Evolutionary conservation across 306 rosid genomes (phyloP).

Genomic region (Heteromeles arbutifolia): DNA sequence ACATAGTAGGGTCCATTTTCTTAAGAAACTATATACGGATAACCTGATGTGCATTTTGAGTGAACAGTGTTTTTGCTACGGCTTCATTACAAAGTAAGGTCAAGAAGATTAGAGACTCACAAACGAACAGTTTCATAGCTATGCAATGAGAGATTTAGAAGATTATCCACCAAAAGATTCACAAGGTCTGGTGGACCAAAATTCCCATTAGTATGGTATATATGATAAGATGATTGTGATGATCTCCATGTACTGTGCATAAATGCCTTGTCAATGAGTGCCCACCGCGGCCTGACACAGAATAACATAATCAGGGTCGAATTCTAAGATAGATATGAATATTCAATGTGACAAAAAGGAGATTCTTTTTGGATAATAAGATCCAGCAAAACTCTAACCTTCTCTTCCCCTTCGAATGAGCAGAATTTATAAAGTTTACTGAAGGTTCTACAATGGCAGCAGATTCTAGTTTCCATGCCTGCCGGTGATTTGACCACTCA

Average conservation of each 20-base stretch:
- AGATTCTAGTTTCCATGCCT: slow-evolving; percentile 97
- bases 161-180: slow-evolving; percentile 78
- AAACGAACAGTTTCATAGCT: slow-evolving; percentile 92
- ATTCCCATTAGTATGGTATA: slow-evolving; percentile 67
- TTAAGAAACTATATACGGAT: background rate
- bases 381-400: slow-evolving; percentile 39
- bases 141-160: slow-evolving; percentile 65
- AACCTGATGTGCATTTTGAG: background rate
- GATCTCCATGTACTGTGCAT: slow-evolving; percentile 99
- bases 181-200: slow-evolving; percentile 67
- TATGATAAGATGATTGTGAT: slow-evolving; percentile 91
- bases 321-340: background rate
- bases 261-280: slow-evolving; percentile 95
- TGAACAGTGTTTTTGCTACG: background rate
- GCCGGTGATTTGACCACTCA: slow-evolving; percentile 97
- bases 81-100: slow-evolving; percentile 9
- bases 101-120: slow-evolving; percentile 51
- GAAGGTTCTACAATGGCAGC: slow-evolving; percentile 94
- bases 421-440: slow-evolving; percentile 68
- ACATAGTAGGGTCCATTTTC: background rate
- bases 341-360: slow-evolving; percentile 16
- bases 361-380: background rate
- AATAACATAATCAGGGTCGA: slow-evolving; percentile 11
- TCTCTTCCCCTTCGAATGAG: slow-evolving; percentile 83
- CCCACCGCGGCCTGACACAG: slow-evolving; percentile 89